Evolutionary conservation across 2,329 filamentous ascomycete species (phyloP).

Genomic region (Cladosporium phlei): DNA sequence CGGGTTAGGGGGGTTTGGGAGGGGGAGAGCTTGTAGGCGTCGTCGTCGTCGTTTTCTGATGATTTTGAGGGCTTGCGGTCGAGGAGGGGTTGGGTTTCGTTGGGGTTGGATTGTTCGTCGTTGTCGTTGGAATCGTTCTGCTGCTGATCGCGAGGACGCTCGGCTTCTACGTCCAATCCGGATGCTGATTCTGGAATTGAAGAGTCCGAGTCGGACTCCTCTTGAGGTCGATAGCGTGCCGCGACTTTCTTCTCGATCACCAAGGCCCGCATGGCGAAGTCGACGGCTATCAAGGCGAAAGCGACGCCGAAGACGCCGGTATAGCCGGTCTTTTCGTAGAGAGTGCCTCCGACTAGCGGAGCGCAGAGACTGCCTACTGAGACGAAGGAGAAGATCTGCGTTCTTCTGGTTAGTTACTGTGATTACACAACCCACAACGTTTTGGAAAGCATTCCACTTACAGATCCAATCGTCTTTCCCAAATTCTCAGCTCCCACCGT

Average conservation of each 20-base stretch:
- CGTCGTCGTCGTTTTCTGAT: slow-evolving; percentile 26
- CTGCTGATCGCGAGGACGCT: too few species aligned
- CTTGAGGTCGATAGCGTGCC: slow-evolving; percentile 35
- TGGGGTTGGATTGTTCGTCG: slow-evolving; percentile 2
- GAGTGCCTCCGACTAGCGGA: slow-evolving; percentile 55
- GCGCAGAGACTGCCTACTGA: slow-evolving; percentile 53
- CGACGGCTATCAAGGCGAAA: slow-evolving; percentile 50
- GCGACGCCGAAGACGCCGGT: slow-evolving; percentile 55
- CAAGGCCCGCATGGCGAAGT: slow-evolving; percentile 56
- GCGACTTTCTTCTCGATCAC: slow-evolving; percentile 62
- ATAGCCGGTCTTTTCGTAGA: slow-evolving; percentile 57
- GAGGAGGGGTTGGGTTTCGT: slow-evolving; percentile 39
- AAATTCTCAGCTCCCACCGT: slow-evolving; percentile 54
- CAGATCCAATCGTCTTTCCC: slow-evolving; percentile 57
- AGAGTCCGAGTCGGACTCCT: slow-evolving; percentile 12
- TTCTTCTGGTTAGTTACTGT: too few species aligned
- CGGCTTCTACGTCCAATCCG: too few species aligned
- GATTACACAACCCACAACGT: too few species aligned
- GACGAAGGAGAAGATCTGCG: slow-evolving; percentile 54
- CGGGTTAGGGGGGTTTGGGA: slow-evolving; percentile 38
- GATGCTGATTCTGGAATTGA: too few species aligned
- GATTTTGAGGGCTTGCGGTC: slow-evolving; percentile 26
- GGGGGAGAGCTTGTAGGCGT: slow-evolving; percentile 40
- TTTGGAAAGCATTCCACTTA: too few species aligned
- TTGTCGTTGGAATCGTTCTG: neutral